phyloP scores from a whole-genome alignment of 805 yeast species.

The Torulaspora indica region DNA sequence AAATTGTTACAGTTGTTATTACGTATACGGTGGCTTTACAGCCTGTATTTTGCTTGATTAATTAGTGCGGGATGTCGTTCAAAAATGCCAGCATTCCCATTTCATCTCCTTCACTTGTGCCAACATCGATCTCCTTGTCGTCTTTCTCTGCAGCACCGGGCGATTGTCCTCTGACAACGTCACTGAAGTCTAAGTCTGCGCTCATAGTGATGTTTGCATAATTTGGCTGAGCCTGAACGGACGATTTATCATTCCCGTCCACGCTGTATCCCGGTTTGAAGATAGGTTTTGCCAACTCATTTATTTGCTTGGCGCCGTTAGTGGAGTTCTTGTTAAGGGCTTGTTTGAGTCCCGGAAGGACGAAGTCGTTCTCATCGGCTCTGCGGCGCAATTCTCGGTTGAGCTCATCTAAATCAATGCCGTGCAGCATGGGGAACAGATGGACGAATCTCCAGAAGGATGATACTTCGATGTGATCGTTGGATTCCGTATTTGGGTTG shows the following conservation, averaged over 20 bases:
- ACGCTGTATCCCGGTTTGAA: conserved; percentile 13
- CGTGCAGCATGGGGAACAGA: conserved; percentile 30
- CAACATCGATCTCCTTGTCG: background rate
- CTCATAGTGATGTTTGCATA: background rate
- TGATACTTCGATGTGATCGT: conserved; percentile 18
- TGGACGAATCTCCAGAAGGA: conserved; percentile 30
- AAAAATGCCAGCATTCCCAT: conserved; percentile 30
- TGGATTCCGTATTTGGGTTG: background rate
- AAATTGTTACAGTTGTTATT: background rate
- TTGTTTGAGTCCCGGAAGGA: conserved; percentile 26
- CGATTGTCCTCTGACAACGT: conserved; percentile 5
- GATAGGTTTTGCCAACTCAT: background rate
- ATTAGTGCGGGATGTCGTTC: conserved; percentile 18
- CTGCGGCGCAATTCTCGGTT: conserved; percentile 23
- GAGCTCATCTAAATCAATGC: conserved; percentile 34
- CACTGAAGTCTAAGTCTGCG: conserved; percentile 12
- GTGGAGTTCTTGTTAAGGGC: conserved; percentile 9
- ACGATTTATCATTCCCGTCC: background rate
- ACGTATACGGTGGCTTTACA: background rate
- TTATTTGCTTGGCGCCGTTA: background rate
- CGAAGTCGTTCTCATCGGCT: conserved; percentile 18
- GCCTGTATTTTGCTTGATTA: background rate
- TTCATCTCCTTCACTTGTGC: conserved; percentile 11
- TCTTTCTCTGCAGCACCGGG: background rate
- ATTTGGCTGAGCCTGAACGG: background rate